Conservation (phyloP, 176 grass and related monocot genomes). For the Alopecurus myosuroides region DNA sequence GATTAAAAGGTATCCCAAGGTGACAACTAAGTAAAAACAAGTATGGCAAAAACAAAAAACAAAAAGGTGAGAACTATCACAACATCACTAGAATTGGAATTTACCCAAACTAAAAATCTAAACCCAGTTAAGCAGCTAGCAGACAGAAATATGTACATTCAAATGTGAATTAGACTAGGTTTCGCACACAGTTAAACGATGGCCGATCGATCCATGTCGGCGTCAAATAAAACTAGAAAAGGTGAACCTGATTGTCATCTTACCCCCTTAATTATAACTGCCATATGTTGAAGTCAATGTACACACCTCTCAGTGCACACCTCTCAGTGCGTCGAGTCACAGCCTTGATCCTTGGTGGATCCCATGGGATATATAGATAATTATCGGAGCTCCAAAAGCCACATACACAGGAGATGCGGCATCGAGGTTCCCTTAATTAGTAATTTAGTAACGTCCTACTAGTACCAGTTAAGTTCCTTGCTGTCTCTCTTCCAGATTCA, state of each 20-base stretch:
- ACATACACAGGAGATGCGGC: conserved; percentile 40
- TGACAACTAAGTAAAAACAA: too few relatives aligned
- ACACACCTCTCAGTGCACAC: too few relatives aligned
- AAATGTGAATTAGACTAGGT: not conserved
- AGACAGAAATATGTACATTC: not conserved
- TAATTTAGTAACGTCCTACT: too few relatives aligned
- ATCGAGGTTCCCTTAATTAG: conserved; percentile 22
- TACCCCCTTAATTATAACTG: too few relatives aligned
- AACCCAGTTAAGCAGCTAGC: too few relatives aligned
- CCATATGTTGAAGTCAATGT: too few relatives aligned
- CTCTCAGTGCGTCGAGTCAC: too few relatives aligned
- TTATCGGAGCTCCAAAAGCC: not conserved
- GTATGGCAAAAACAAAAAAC: too few relatives aligned
- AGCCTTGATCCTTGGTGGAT: conserved; percentile 42
- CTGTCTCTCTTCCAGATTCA: not conserved
- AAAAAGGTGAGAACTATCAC: too few relatives aligned
- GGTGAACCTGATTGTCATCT: not conserved
- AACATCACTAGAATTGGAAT: too few relatives aligned
- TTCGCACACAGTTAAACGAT: not conserved
- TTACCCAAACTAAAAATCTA: too few relatives aligned
- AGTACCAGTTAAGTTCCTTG: not conserved
- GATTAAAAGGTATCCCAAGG: too few relatives aligned
- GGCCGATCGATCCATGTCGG: not conserved
- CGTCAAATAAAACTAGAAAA: not conserved
- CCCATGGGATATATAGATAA: conserved; percentile 20